These are phyloP conservation scores for Paspalum vaginatum DNA, from an alignment of 176 grass and related monocot species.

Conservation along the genomic window DNA sequence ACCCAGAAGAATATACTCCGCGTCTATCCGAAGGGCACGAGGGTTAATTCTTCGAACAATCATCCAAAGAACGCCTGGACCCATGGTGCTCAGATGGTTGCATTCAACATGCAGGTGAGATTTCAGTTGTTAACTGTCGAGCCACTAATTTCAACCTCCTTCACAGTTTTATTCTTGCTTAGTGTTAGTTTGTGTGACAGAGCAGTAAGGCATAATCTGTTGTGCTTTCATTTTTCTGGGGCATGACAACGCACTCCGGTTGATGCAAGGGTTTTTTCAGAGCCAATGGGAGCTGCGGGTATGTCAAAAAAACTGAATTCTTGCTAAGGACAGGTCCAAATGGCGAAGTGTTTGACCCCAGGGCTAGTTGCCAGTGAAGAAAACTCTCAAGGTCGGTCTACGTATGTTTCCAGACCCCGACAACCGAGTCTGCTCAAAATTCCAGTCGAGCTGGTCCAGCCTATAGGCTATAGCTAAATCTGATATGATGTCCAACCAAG, in stretches of 20 bases:
- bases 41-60: too few relatives aligned
- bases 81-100: too few relatives aligned
- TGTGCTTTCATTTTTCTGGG: conserved; percentile 45
- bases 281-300: conserved; percentile 80
- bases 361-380: conserved; percentile 61
- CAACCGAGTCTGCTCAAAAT: background rate
- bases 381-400: conserved; percentile 65
- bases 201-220: background rate
- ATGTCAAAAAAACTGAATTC: conserved; percentile 83
- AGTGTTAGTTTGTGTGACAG: too few relatives aligned
- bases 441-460: background rate
- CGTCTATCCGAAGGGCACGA: too few relatives aligned
- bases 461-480: background rate
- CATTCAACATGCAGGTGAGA: too few relatives aligned
- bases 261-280: conserved; percentile 95
- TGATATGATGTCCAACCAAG: conserved; percentile 5
- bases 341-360: conserved; percentile 70
- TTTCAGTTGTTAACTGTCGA: too few relatives aligned
- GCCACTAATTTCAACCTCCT: too few relatives aligned
- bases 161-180: too few relatives aligned
- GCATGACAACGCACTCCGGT: conserved; percentile 67
- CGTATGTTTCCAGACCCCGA: background rate
- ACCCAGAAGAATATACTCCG: too few relatives aligned
- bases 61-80: too few relatives aligned
- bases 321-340: conserved; percentile 61